phyloP scores from a whole-genome alignment of 2,329 filamentous ascomycete genomes.

The Hymenotorrendiella dingleyae region DNA sequence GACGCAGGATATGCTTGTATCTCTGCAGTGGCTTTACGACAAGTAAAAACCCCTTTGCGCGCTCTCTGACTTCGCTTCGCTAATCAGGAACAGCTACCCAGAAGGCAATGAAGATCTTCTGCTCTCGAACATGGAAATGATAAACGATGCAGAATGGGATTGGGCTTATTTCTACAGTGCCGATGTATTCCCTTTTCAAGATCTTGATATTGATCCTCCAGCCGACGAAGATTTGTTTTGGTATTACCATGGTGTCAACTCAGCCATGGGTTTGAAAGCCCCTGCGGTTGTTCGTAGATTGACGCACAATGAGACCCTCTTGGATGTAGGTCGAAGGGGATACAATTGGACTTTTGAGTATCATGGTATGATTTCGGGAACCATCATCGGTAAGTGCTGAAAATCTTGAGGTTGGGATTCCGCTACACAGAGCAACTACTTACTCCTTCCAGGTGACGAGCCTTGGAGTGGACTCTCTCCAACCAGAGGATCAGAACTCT shows the following conservation, averaged over 20 bases:
- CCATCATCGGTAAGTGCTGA: conserved; percentile 36
- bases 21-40: conserved; percentile 34
- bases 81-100: conserved; percentile 13
- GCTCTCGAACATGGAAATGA: conserved; percentile 28
- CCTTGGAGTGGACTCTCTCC: conserved; percentile 31
- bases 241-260: conserved; percentile 36
- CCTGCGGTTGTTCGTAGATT: conserved; percentile 37
- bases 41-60: conserved; percentile 5
- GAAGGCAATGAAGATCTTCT: conserved; percentile 20
- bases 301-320: conserved; percentile 33
- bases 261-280: conserved; percentile 33
- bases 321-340: conserved; percentile 33
- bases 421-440: no score
- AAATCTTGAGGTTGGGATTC: no score
- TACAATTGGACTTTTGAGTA: conserved; percentile 34
- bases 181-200: conserved; percentile 14
- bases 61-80: no score
- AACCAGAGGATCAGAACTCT: conserved; percentile 29
- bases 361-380: conserved; percentile 37
- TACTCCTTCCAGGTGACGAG: conserved; percentile 34
- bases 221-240: conserved; percentile 8
- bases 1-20: conserved; percentile 26
- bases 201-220: conserved; percentile 6
- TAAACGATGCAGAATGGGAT: conserved; percentile 17
- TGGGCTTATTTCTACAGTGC: conserved; percentile 21